These are phyloP conservation scores for Mrakia hoshinonis DNA, from an alignment of 768 basidiomycete species.

Conservation along the genomic window DNA sequence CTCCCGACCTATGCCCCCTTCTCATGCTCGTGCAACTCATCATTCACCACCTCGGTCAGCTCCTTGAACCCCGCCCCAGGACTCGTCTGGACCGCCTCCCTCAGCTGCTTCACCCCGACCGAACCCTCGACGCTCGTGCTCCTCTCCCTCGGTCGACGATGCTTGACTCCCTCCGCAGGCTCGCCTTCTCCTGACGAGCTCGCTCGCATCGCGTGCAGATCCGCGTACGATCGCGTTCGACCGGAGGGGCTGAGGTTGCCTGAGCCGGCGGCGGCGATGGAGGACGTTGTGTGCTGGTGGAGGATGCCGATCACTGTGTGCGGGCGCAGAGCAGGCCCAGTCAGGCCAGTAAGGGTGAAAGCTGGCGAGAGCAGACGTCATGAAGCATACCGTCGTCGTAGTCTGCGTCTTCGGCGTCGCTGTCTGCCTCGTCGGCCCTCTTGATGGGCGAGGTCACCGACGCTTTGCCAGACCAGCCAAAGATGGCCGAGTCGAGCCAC, in stretches of 20 bases:
- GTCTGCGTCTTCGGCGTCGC: constrained; percentile 19
- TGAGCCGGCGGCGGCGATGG: not conserved
- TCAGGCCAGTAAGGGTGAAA: no score
- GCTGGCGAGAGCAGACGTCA: not conserved
- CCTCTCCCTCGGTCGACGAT: constrained; percentile 1
- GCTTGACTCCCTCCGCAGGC: not conserved
- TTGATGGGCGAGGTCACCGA: not conserved
- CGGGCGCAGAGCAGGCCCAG: not conserved
- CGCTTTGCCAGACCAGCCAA: constrained; percentile 19
- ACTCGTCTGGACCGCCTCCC: not conserved
- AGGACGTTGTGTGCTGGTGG: not conserved
- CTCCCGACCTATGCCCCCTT: no score
- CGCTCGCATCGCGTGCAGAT: constrained; percentile 4
- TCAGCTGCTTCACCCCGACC: not conserved
- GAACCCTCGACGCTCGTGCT: not conserved
- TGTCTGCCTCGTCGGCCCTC: not conserved
- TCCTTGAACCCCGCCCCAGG: not conserved
- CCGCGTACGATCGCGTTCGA: constrained; percentile 22
- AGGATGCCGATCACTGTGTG: constrained; percentile 22
- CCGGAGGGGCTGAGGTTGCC: not conserved
- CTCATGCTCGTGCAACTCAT: no score
- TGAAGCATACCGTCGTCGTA: constrained; percentile 14
- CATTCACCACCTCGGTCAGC: constrained; percentile 7
- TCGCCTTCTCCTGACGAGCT: not conserved
- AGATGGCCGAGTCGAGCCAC: constrained; percentile 27